Percentiles rank a stretch among this genome's conserved stretches.
phyloP scores from a whole-genome alignment of 2,329 filamentous ascomycete genomes.

The Elsinoe necatrix region DNA sequence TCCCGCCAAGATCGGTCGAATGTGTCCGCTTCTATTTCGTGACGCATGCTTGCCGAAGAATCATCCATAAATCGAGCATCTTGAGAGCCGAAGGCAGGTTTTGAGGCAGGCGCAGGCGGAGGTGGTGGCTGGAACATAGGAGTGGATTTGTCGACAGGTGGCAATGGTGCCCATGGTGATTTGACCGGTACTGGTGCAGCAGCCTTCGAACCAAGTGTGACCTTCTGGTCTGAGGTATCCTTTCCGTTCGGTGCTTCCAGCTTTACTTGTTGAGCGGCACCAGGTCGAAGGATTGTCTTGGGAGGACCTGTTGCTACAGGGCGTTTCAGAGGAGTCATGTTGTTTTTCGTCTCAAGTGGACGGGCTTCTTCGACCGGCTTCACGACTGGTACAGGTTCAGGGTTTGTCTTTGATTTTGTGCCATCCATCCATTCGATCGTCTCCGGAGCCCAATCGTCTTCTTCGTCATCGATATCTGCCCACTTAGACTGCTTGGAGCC shows the following conservation, averaged over 20 bases:
- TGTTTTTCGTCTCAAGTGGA: constrained; percentile 24
- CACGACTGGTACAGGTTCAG: constrained; percentile 15
- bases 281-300: constrained; percentile 44
- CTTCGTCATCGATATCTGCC: constrained; percentile 84
- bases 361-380: constrained; percentile 19
- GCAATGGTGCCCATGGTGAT: constrained; percentile 83
- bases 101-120: constrained; percentile 30
- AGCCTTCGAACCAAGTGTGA: constrained; percentile 62
- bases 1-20: constrained; percentile 84
- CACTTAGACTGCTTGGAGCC: constrained; percentile 59
- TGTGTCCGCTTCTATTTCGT: constrained; percentile 84
- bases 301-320: constrained; percentile 30
- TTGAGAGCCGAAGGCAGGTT: constrained; percentile 38
- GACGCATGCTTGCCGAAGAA: constrained; percentile 49
- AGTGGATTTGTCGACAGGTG: constrained; percentile 73
- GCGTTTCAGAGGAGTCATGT: constrained; percentile 27
- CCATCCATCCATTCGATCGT: constrained; percentile 83
- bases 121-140: constrained; percentile 52
- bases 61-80: constrained; percentile 50
- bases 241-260: constrained; percentile 36
- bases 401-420: constrained; percentile 56
- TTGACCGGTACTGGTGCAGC: constrained; percentile 64
- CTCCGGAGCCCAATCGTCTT: constrained; percentile 79
- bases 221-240: constrained; percentile 52
- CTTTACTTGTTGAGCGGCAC: constrained; percentile 33